phyloP scores from a whole-genome alignment of 1,139 yeast genomes.

The Pichia norvegensis region DNA sequence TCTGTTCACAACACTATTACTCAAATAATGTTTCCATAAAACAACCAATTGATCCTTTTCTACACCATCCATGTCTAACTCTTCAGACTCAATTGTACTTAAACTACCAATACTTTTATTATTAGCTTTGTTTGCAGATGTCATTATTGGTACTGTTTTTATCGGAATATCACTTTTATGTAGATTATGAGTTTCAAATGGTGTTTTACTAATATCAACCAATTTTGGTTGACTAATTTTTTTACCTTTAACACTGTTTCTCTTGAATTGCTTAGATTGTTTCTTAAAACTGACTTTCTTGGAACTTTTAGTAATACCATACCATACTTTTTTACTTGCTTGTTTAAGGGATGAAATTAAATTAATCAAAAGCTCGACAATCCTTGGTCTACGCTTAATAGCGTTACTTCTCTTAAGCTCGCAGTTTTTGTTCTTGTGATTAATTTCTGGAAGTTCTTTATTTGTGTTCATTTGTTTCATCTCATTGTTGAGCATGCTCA shows the following conservation, averaged over 20 bases:
- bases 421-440: not conserved
- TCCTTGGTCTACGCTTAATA: constrained; percentile 22
- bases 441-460: not conserved
- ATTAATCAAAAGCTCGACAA: constrained; percentile 17
- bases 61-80: not conserved
- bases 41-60: constrained; percentile 10
- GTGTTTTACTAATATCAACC: constrained; percentile 12
- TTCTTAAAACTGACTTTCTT: constrained; percentile 11
- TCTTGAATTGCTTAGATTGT: not conserved
- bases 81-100: constrained; percentile 4
- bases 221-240: constrained; percentile 12
- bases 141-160: not conserved
- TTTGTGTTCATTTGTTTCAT: not conserved
- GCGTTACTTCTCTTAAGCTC: constrained; percentile 25
- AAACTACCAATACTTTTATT: not conserved
- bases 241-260: not conserved
- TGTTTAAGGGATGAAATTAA: constrained; percentile 13
- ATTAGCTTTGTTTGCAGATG: not conserved
- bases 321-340: constrained; percentile 15
- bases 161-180: not conserved
- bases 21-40: constrained; percentile 27
- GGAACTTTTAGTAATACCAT: constrained; percentile 10
- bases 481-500: not conserved
- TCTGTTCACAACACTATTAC: constrained; percentile 21
- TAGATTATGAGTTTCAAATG: constrained; percentile 9